Evolutionary conservation across 2,329 filamentous ascomycete species (phyloP).

Genomic region (Stenocarpella maydis): DNA sequence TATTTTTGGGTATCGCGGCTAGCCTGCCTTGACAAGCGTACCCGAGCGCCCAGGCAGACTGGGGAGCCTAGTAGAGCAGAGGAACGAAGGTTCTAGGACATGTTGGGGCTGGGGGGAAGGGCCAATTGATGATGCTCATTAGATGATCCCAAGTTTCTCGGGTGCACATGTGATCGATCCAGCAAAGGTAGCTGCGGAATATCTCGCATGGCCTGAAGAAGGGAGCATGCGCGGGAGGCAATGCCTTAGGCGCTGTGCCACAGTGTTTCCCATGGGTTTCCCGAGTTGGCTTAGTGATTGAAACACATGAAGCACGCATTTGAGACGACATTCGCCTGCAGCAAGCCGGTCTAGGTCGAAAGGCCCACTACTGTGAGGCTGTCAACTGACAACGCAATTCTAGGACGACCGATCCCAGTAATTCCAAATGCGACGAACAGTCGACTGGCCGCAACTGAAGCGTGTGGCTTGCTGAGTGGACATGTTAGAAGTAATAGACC

Average conservation of each 20-base stretch:
- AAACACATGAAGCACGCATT: conserved; percentile 28
- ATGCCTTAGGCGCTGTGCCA: background rate
- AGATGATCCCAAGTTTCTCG: background rate
- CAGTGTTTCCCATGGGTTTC: conserved; percentile 26
- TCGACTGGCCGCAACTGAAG: background rate
- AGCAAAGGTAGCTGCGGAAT: background rate
- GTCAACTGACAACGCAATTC: conserved; percentile 24
- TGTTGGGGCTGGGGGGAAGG: background rate
- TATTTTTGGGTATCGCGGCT: conserved; percentile 4
- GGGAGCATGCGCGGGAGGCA: background rate
- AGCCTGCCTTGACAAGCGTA: background rate
- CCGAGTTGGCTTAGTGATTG: background rate
- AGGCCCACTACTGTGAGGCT: conserved; percentile 6
- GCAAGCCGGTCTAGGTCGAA: conserved; percentile 17
- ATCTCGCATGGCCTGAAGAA: conserved; percentile 12
- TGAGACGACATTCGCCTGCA: conserved; percentile 9
- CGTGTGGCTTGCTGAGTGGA: background rate
- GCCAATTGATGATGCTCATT: background rate
- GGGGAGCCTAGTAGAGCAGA: conserved; percentile 9
- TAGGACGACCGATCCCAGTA: conserved; percentile 10
- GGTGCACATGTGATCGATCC: background rate
- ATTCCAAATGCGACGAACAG: conserved; percentile 23
- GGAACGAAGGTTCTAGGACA: background rate
- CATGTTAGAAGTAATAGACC: no score
- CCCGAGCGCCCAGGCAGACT: conserved; percentile 8